Conservation (phyloP, 2,329 filamentous ascomycete species). For the Fusarium sp. region DNA sequence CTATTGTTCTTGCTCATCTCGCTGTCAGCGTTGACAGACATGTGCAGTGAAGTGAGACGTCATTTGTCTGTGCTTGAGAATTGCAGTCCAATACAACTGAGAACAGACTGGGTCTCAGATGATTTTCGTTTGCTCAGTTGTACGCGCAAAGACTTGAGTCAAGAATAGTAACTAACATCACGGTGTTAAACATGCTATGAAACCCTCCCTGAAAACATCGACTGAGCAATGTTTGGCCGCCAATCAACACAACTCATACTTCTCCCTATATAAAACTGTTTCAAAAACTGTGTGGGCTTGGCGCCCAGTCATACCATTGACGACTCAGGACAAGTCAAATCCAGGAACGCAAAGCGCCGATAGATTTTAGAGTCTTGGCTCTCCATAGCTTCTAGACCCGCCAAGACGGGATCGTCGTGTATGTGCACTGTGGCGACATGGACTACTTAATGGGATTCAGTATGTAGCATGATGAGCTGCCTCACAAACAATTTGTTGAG, state of each 20-base stretch:
- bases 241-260: constrained; percentile 1
- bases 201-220: background rate
- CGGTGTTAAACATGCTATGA: background rate
- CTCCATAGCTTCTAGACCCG: constrained; percentile 21
- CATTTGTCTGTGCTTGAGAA: constrained; percentile 3
- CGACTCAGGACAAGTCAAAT: constrained; percentile 9
- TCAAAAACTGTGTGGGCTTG: constrained; percentile 11
- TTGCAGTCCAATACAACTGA: background rate
- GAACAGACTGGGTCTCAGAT: constrained; percentile 4
- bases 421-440: constrained; percentile 27
- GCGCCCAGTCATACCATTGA: constrained; percentile 34
- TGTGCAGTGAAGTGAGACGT: constrained; percentile 1
- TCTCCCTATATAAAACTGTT: constrained; percentile 7
- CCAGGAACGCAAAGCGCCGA: constrained; percentile 9
- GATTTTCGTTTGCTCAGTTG: background rate
- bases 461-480: constrained; percentile 17
- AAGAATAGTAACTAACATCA: background rate
- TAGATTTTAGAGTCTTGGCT: constrained; percentile 34
- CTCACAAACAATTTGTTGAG: constrained; percentile 16
- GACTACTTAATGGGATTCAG: no score
- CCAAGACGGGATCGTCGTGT: constrained; percentile 19
- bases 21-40: constrained; percentile 7
- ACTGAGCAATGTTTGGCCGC: constrained; percentile 5
- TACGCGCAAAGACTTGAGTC: background rate
- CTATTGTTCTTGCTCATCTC: constrained; percentile 9